Base-by-base conservation (phyloP, 495 filamentous ascomycete genomes). In the Beverwykella pulmonaria region DNA sequence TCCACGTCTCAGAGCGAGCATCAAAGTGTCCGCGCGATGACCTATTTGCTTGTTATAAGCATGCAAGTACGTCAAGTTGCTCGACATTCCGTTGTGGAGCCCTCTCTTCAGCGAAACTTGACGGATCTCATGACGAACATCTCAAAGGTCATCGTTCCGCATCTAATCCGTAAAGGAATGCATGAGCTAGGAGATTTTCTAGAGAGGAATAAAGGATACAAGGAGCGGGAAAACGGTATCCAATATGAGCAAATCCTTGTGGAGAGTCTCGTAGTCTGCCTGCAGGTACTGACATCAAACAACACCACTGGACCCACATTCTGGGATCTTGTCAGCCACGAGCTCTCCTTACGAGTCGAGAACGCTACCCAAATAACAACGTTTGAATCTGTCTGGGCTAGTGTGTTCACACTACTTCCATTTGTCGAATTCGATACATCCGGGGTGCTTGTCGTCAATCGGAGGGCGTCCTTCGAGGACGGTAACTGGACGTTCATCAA, bases 401-500 rank as follows among this genome's bases (percentile, higher is more conserved):
- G 81, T n/a, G 65, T 92, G 44, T 95, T 93, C 69, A 86, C 84
- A 0, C 73, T 92, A 1, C 76, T 96, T 12, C 93, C 94, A 2
- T 79, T 93, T 3, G 78, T 84, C 22, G 92, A 96, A 66, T 82
- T 98, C 52, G 88, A 97, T 73, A 74, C 75, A 19, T 73, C 77
- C 67, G 93, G 93, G 1, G 76, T 90, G 49, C 71, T 86, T 26
- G 77, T 82, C 15, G 74, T 82, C 17, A 84, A 87, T 0, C 75
- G 78, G 10, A 84, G 89, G 27, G 84, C 88, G 65, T 75, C 75
- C 20, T 53, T 68, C 2, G 67, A 75, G 0, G 71, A 83, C 39
- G 90, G 93, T 59, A 90, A 92, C 34, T 98, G 94, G 94, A 64
- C 67, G 12, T 69, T 88, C 4, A 83, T 91, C 0, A 90, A 91